Evolutionary conservation across 164 flowering plant genomes (phyloP), one percentile per base, ranked within the genome.

Genomic region (Umbellularia californica): DNA sequence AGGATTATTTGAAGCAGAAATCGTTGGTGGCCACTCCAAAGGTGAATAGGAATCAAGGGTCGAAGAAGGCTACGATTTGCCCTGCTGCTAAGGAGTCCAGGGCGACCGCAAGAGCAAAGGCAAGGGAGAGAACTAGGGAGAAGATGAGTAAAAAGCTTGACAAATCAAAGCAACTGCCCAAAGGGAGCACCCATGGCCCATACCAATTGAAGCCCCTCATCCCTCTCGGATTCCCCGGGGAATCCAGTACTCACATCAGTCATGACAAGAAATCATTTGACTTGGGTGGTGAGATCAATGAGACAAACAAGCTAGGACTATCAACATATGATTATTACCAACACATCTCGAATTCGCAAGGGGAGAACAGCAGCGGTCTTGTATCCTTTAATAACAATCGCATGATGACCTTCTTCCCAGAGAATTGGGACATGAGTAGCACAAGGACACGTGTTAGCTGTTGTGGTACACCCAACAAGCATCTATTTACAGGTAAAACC

Each of bases 101-200:
- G 77, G 84, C 69, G 24, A 84, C 80, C 71, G 93, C 93, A 62
- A 83, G 93, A 74, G 89, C 76, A 28, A 83, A 87, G 72, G 93
- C 93, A 15, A 88, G 86, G 72, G 86, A 81, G 51, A 87, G 90
- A 74, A 81, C 89, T 23, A 76, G 30, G 58, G 86, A 80, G 58
- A 89, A 82, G 82, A 33, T 75, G 65, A 41, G 69, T 68, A 74
- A 68, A 33, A 68, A 33, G 24, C 64, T 65, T 23, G 69, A 80
- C 20, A 66, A 76, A 69, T 28, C 73, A n/a, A 75, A 67, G 24
- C 52, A n/a, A 12, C 47, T 55, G 69, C 58, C 28, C 0, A 55
- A 72, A 24, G 75, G 65, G 41, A 50, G 14, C 3, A 68, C 23
- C 9, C 52, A 47, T 22, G 50, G 77, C n/a, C n/a, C n/a, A n/a